Evolutionary conservation across 2,329 filamentous ascomycete species (phyloP), one percentile per base, ranked within the genome.

Genomic region (Scedosporium aurantiacum): DNA sequence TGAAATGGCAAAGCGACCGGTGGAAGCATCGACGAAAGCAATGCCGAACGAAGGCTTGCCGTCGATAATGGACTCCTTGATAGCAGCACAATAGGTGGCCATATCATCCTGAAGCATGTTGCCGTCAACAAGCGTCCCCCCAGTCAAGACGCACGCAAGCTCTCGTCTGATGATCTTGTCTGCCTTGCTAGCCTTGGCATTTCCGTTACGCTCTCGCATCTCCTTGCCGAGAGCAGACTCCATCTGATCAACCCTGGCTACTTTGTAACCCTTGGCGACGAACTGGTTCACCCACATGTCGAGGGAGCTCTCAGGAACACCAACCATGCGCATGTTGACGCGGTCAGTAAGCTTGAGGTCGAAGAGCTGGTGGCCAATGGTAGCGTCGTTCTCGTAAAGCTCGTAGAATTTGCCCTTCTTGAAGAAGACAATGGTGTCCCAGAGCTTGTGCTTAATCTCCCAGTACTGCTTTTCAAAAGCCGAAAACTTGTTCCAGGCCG

Each of bases 381-480:
- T 96, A 4, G 94, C 94, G 74, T 99, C 94, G 63, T 97, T 96
- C 72, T 99, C 94, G 70, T 97, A 99, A 0, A 99, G 81, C 72
- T 99, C 94, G 70, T 97, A 99, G 74, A 99, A 99, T 69, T 99
- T 99, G 69, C 94, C 94, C 79, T 99, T 99, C 75, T 97, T 99
- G 85, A 99, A 99, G 75, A 99, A 99, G 16, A 99, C 93, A 55
- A 99, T 88, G 0, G 92, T 97, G 66, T 97, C 91, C 89, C 90
- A 97, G 66, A 95, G 90, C 68, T 97, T 97, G 73, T 92, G 89
- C 76, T 99, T 99, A 73, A 99, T 97, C 69, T 96, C 91, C 94
- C 94, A 99, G 72, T 99, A 99, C 71, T 99, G 94, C 73, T 91
- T 95, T 74, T 99, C 94, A 66, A 99, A 99, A 0, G 93, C 84